A percentile compares a stretch with the other conserved stretches of the same genome.
Conservation (phyloP, 495 filamentous ascomycete genomes). For the Penicillium samsonianum region DNA sequence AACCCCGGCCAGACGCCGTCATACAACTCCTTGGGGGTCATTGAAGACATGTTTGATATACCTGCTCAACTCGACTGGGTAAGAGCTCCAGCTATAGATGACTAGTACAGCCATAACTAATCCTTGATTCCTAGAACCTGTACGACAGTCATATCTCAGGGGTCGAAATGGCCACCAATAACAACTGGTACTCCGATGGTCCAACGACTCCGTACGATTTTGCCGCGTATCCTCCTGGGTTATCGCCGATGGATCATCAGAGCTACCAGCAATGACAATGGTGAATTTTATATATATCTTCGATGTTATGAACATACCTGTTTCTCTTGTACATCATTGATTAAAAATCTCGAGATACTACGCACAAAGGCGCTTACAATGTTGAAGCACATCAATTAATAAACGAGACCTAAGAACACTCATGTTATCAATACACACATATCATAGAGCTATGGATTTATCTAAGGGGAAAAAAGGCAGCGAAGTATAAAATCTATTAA, state of each 20-base stretch:
- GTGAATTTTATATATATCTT: not conserved
- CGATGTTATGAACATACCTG: not conserved
- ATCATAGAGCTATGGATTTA: not conserved
- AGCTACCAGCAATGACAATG: not conserved
- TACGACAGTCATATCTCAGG: slow-evolving; percentile 27
- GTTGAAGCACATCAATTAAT: too few species aligned
- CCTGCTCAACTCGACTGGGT: slow-evolving; percentile 73
- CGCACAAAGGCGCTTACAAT: not conserved
- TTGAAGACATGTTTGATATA: slow-evolving; percentile 56
- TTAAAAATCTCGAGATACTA: not conserved
- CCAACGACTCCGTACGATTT: slow-evolving; percentile 13
- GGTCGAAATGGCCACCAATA: slow-evolving; percentile 16
- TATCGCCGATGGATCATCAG: not conserved
- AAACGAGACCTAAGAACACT: too few species aligned
- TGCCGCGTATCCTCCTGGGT: not conserved
- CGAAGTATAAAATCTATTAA: not conserved
- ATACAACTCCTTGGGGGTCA: slow-evolving; percentile 46
- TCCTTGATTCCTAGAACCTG: slow-evolving; percentile 16
- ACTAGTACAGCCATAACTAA: slow-evolving; percentile 1
- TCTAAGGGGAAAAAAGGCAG: too few species aligned
- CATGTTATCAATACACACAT: not conserved
- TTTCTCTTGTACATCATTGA: not conserved
- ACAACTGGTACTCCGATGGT: slow-evolving; percentile 17
- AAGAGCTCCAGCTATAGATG: slow-evolving; percentile 31
- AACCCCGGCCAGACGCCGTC: slow-evolving; percentile 9